These are phyloP conservation scores for Lineolata rhizophorae DNA, from an alignment of 495 filamentous ascomycete genomes.

Conservation along the genomic window DNA sequence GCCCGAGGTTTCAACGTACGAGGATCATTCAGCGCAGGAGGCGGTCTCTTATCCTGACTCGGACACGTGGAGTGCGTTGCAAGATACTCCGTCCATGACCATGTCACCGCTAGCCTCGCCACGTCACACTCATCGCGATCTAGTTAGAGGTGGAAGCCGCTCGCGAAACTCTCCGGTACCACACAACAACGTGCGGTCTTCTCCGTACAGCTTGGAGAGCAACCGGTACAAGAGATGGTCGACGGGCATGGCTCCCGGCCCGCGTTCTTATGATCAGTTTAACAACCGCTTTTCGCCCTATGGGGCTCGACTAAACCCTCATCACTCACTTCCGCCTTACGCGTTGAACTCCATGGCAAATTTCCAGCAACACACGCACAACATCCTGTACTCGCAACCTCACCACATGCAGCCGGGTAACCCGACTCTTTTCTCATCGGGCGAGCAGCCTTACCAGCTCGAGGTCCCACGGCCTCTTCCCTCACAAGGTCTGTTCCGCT, in stretches of 20 bases:
- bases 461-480: slow-evolving; percentile 23
- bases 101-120: slow-evolving; percentile 14
- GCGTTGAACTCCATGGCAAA: too few species aligned
- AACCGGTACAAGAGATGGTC: slow-evolving; percentile 49
- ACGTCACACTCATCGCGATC: slow-evolving; percentile 10
- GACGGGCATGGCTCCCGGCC: slow-evolving; percentile 35
- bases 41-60: slow-evolving; percentile 14
- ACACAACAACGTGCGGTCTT: slow-evolving; percentile 36
- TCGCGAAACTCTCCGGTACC: slow-evolving; percentile 44
- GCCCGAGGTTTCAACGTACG: slow-evolving; percentile 12
- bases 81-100: slow-evolving; percentile 10
- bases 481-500: slow-evolving; percentile 42
- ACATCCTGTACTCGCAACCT: slow-evolving; percentile 11
- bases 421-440: slow-evolving; percentile 20
- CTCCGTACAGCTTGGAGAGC: slow-evolving; percentile 37
- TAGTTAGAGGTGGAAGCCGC: slow-evolving; percentile 17
- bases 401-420: slow-evolving; percentile 12
- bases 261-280: slow-evolving; percentile 25
- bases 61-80: slow-evolving; percentile 12
- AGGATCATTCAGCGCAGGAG: slow-evolving; percentile 11
- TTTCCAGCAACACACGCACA: slow-evolving; percentile 9
- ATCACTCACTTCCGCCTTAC: slow-evolving; percentile 24
- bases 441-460: slow-evolving; percentile 13
- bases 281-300: slow-evolving; percentile 11
- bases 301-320: slow-evolving; percentile 9